Evolutionary conservation across 352 stramenopile genomes (phyloP), one percentile per base, ranked within the genome.

Genomic region (Phytophthora podocarpi): DNA sequence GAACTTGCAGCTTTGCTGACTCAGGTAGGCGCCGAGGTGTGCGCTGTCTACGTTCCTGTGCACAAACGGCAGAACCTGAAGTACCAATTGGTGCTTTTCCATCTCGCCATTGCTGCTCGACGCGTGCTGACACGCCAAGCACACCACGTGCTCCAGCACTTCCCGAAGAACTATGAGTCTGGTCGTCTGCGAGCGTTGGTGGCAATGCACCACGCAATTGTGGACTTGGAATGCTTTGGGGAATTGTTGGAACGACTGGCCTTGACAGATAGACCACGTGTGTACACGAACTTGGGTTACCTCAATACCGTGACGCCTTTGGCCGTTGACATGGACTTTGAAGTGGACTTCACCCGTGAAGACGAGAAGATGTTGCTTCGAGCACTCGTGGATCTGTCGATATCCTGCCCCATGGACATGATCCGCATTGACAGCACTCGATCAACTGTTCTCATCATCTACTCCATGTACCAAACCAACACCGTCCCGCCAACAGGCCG

Each of bases 401-500:
- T 88, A 54, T 61, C 64, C 7, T 85, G 74, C 18, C 79, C 80
- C 0, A 82, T 88, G 76, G 78, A 90, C 32, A 76, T 88, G 64
- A 88, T 90, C 43, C 80, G 80, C 40, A 88, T 90, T 36, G 80
- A 90, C 54, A 83, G 71, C 65, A 72, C 83, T 28, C 68, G 74
- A 7, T 90, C 80, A 2, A 80, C 73, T 12, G 67, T 90, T 32
- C 64, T 87, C 11, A 78, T 90, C 34, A 88, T 90, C 35, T 90
- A 90, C 61, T 90, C 80, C 32, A 88, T 90, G 80, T 88, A 90
- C 70, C 80, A 90, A 48, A 85, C 74, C 31, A 90, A 90, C 57
- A 74, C 73, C 12, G 72, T 90, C 21, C 80, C 80, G 9, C 18
- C 67, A 1, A 59, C 55, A 3, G 80, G 80, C 12, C 68, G 70